Evolutionary conservation across 352 stramenopile genomes (phyloP), one percentile per base, ranked within the genome.

Genomic region (Phytophthora colocasiae): DNA sequence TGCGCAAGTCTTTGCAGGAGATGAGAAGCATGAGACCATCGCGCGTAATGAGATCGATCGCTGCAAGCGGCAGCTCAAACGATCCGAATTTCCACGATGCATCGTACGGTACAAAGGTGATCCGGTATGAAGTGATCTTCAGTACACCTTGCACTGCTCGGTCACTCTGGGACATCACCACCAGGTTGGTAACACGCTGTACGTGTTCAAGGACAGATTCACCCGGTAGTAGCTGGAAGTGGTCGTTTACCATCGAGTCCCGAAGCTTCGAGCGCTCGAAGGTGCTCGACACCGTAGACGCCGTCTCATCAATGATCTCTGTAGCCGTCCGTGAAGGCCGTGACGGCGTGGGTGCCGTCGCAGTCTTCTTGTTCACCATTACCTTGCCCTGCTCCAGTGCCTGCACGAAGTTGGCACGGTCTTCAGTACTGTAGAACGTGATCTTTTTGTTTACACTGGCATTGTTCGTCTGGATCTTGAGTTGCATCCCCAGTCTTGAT

Each of bases 21-120:
- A 96, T 90, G 9, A 91, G 51, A 6, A 96, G 70, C 82, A 94
- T 94, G 22, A 96, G 63, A 6, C 85, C 84, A 39, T 96, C 89
- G 17, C 81, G 79, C 11, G 83, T 91, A 68, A 95, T 93, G 15
- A 83, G 43, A 41, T 93, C 84, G 31, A 96, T 89, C 1, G 89
- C 78, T 6, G 89, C 87, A 9, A 95, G 66, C 6, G 89, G 86
- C 8, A 96, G 68, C 40, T 95, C 84, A 61, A 96, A 96, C 22
- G 87, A 93, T 0, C 89, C 89, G 56, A 94, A 94, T 61, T 88
- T 90, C 79, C 85, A 91, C 15, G 83, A 92, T 5, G 86, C 79
- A 52, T 96, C 86, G 66, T 96, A 96, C 47, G 89, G 87, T 32
- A 88, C 79, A 52, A 95, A 96, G 17, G 79, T 89, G 65, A 95